Percentiles rank a stretch among this genome's conserved stretches.
Evolutionary conservation across 352 stramenopile species (phyloP).

Genomic region (Blastocystis sp.): DNA sequence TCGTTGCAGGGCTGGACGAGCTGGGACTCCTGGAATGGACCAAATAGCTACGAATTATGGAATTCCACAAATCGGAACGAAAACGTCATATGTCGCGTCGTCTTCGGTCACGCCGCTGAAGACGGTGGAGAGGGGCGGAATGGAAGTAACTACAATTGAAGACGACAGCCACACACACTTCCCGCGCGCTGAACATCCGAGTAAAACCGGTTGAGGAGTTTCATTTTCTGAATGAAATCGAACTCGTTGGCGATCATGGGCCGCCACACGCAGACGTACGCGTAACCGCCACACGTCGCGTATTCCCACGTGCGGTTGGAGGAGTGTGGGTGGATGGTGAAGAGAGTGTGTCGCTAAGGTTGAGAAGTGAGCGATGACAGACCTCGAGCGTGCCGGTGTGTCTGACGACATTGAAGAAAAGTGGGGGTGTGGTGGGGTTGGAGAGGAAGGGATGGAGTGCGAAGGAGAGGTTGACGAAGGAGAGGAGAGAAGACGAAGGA

Average conservation of each 20-base stretch:
- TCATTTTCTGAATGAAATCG: not conserved
- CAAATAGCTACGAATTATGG: not conserved
- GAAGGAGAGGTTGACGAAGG: not conserved
- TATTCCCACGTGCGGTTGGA: not conserved
- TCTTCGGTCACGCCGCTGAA: not conserved
- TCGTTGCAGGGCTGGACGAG: not conserved
- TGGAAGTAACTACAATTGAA: not conserved
- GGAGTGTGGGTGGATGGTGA: not conserved
- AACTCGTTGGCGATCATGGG: not conserved
- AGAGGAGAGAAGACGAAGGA: not conserved
- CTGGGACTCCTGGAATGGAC: not conserved
- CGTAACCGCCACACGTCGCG: no score
- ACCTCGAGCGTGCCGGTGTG: not conserved
- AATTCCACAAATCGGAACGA: not conserved
- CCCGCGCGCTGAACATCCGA: not conserved
- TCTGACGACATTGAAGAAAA: not conserved
- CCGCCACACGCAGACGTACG: conserved; percentile 10
- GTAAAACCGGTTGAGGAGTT: not conserved
- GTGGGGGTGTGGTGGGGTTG: not conserved
- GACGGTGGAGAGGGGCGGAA: not conserved
- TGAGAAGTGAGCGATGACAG: not conserved
- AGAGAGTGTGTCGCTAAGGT: not conserved
- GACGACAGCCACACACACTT: not conserved
- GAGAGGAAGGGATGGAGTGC: not conserved
- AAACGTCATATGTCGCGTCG: not conserved